Evolutionary conservation across 768 basidiomycete species (phyloP).

Genomic region (Dioszegia aurantiaca): DNA sequence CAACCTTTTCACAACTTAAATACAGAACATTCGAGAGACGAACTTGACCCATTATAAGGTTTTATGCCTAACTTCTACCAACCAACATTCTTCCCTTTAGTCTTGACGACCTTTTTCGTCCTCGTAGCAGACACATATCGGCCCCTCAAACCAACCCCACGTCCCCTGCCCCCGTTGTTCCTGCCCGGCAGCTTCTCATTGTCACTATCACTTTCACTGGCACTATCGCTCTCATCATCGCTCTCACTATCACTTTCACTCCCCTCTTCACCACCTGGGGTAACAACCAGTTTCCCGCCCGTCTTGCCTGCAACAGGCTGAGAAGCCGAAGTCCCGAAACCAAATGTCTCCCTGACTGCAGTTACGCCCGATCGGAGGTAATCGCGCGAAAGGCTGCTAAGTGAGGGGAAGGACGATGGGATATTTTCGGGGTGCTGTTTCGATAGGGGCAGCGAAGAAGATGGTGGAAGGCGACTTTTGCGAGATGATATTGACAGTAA

Average conservation of each 20-base stretch:
- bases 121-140: neutral
- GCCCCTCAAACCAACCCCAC: neutral
- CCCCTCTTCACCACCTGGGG: no score
- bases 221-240: constrained; percentile 2
- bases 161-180: neutral
- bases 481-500: neutral
- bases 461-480: neutral
- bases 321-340: neutral
- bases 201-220: constrained; percentile 1
- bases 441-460: neutral
- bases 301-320: neutral
- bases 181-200: neutral
- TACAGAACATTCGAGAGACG: neutral
- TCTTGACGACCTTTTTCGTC: constrained; percentile 7
- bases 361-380: constrained; percentile 4
- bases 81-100: neutral
- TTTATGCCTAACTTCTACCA: neutral
- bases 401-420: constrained; percentile 1
- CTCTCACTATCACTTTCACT: constrained; percentile 4
- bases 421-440: neutral
- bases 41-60: no score
- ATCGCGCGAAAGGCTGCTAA: constrained; percentile 1
- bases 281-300: no score
- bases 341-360: neutral
- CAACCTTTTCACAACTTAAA: neutral